Evolutionary conservation across 73 alveolate genomes (phyloP), one percentile per base, ranked within the genome.

Genomic region (Strombidium stylifer): DNA sequence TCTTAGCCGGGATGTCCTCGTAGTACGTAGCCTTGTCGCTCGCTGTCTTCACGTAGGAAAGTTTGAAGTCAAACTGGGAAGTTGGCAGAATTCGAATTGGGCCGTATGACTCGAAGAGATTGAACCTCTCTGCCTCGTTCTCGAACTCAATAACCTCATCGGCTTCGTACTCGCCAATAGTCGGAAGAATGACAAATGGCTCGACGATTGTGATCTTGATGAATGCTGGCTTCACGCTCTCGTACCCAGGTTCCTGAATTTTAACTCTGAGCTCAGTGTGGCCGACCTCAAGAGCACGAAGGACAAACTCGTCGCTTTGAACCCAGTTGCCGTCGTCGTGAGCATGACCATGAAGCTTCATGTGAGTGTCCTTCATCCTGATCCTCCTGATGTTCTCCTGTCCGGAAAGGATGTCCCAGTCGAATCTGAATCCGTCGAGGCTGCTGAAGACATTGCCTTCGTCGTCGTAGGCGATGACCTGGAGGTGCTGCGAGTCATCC

Each of bases 211-310:
- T 73, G n/a, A 73, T 3, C 0, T 52, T 27, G 24, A 78, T 69
- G 24, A 20, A 15, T 12, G 92, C 73, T n/a, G 40, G 39, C 11
- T 37, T 30, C 5, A 81, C 68, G 4, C 64, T 34, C 28, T 72
- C 87, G 46, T 81, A 81, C 16, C 92, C 92, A 12, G 73, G 83
- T 61, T 91, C 98, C 53, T 66, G 39, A 0, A 91, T 67, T 49
- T 82, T 85, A 1, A 87, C 92, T 27, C 82, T 35, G 19, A 91
- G 72, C 35, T 36, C 21, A 5, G 90, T 70, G 19, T 45, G 72
- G 53, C 98, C 98, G 8, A 92, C 69, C 48, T 84, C 82, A 37
- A 83, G 62, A n/a, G 96, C 98, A 57, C 83, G 81, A 51, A 91
- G 59, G 60, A 91, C 56, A 7, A 80, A 54, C 35, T 56, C 84